Base-by-base conservation (phyloP, 2,329 filamentous ascomycete genomes). In the Ceratocystis alfenasii region DNA sequence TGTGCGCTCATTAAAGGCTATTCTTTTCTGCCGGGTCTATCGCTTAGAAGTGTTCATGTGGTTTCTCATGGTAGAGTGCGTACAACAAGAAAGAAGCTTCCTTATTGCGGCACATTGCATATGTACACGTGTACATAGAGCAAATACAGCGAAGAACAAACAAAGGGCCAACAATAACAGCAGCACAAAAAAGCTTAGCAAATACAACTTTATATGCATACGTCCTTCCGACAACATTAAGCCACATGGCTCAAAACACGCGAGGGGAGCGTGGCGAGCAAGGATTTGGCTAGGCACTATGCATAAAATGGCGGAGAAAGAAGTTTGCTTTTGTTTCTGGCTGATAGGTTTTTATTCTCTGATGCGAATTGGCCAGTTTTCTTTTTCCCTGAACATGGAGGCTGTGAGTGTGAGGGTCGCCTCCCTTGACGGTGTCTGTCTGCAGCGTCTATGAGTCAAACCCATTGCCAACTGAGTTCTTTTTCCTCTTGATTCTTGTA, bases 181-280 rank as follows among this genome's bases (percentile, higher is more conserved):
- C 30, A 22, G 33, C n/a, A 44, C n/a, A 36, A 30, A 36, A 41
- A 57, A 57, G 53, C 53, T 57, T 30, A 57, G 53, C 53, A 57
- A 36, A 28, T 57, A 57, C 53, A 57, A 57, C 53, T 57, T 33
- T 57, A 57, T 57, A 57, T 57, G 53, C 53, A 57, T 57, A 57
- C 30, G 53, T 57, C 53, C 53, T 57, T 28, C 53, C 53, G 53
- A 57, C 30, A 57, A 57, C 53, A 30, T 57, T 28, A 30, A 57
- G 53, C 53, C 53, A 57, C 53, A 57, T 57, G 53, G 53, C 53
- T 28, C 53, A 30, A 28, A 30, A 57, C 53, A 57, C 53, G 53
- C 53, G 53, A 57, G 53, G 53, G 53, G 53, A 28, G 53, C 53
- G 30, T 57, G 53, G 53, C 53, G 20, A 28, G 53, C 53, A 57